Evolutionary conservation across 2,329 filamentous ascomycete species (phyloP).

Genomic region (Pseudogymnoascus sp.): DNA sequence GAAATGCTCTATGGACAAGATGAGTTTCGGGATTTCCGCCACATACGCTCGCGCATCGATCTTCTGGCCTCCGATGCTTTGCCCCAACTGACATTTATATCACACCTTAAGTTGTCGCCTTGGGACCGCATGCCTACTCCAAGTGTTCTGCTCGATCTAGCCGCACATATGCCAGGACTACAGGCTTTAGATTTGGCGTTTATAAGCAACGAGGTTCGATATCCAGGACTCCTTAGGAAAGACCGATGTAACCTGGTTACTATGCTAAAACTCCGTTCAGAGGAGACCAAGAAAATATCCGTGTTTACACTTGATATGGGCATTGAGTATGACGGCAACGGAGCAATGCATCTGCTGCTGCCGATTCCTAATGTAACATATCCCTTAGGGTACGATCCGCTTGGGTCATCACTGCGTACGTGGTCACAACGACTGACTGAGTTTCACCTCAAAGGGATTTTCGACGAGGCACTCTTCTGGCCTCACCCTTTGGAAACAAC

Average conservation of each 20-base stretch:
- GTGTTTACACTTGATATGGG: neutral
- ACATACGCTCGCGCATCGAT: neutral
- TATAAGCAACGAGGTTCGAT: neutral
- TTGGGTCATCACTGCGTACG: neutral
- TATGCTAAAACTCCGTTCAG: neutral
- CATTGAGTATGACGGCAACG: neutral
- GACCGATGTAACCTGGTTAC: neutral
- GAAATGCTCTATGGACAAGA: neutral
- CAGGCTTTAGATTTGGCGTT: neutral
- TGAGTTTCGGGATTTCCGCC: neutral
- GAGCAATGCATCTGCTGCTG: neutral
- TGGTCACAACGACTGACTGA: neutral
- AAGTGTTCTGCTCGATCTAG: neutral
- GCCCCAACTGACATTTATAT: neutral
- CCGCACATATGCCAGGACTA: neutral
- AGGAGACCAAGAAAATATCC: neutral
- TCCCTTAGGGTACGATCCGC: neutral
- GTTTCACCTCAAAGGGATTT: neutral
- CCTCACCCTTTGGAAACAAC: neutral
- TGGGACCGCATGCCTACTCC: neutral
- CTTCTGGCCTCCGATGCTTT: neutral
- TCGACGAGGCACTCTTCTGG: neutral
- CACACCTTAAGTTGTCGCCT: neutral
- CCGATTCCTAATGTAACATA: neutral
- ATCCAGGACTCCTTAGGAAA: neutral